Percentiles rank a stretch among this genome's conserved stretches.
Conservation (phyloP, 148 eudicot genomes). For the Heliosperma pusillum region DNA sequence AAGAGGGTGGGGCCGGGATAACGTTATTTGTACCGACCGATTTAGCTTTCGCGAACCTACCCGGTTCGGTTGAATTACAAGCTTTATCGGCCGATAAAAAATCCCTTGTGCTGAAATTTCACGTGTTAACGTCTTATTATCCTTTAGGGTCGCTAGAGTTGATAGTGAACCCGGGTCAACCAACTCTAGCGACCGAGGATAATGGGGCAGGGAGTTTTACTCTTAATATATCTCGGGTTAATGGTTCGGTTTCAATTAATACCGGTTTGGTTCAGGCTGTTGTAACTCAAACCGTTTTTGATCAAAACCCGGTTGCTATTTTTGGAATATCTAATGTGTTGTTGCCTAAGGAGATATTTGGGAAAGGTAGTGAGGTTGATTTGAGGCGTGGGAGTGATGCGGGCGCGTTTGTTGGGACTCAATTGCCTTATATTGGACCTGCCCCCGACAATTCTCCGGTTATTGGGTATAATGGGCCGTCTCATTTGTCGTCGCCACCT, state of each 20-base stretch:
- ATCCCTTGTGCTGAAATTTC: constrained; percentile 58
- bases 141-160: constrained; percentile 81
- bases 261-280: constrained; percentile 56
- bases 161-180: constrained; percentile 77
- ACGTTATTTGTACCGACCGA: constrained; percentile 90
- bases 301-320: constrained; percentile 84
- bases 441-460: constrained; percentile 40
- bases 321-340: constrained; percentile 78
- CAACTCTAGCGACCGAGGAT: constrained; percentile 76
- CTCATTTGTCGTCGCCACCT: constrained; percentile 34
- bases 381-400: constrained; percentile 18
- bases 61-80: constrained; percentile 44
- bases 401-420: constrained; percentile 37
- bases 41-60: constrained; percentile 61
- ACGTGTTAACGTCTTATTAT: constrained; percentile 71
- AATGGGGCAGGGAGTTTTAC: constrained; percentile 80
- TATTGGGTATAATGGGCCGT: constrained; percentile 24
- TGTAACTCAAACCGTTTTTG: constrained; percentile 83
- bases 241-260: constrained; percentile 65
- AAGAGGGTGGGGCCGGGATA: constrained; percentile 83
- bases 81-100: constrained; percentile 62
- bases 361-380: constrained; percentile 33
- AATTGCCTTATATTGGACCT: constrained; percentile 43
- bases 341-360: constrained; percentile 73
- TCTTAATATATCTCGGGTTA: constrained; percentile 58